Conservation (phyloP, 768 basidiomycete genomes). For the Mycena epipterygia region DNA sequence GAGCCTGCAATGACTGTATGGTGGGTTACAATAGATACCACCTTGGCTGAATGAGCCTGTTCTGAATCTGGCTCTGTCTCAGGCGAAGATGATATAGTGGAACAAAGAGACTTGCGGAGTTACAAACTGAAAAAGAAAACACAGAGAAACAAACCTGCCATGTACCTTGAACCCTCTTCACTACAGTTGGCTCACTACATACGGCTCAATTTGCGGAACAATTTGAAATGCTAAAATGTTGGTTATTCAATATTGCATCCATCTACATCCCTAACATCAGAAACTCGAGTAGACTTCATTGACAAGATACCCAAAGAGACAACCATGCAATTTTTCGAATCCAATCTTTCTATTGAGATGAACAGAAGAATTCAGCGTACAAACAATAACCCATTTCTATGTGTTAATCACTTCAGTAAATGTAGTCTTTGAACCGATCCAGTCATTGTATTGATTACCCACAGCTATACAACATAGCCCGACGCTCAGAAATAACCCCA, state of each 20-base stretch:
- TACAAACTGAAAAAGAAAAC: background rate
- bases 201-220: background rate
- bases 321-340: background rate
- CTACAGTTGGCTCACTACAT: background rate
- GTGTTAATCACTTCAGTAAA: background rate
- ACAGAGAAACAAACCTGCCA: background rate
- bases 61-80: background rate
- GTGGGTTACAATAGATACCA: background rate
- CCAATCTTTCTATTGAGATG: background rate
- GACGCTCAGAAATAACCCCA: too few relatives aligned
- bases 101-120: background rate
- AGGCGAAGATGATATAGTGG: background rate
- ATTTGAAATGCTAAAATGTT: background rate
- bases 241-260: background rate
- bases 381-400: background rate
- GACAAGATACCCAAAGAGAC: background rate
- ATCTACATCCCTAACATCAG: too few relatives aligned
- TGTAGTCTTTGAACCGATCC: background rate
- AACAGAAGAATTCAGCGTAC: background rate
- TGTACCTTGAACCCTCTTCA: background rate
- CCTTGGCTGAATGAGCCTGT: background rate
- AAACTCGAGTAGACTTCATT: too few relatives aligned
- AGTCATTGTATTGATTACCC: background rate
- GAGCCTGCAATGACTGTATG: background rate
- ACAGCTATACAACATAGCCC: constrained; percentile 32